These are phyloP conservation scores for Tulasnella sp. DNA, from an alignment of 768 basidiomycete species.

Conservation along the genomic window DNA sequence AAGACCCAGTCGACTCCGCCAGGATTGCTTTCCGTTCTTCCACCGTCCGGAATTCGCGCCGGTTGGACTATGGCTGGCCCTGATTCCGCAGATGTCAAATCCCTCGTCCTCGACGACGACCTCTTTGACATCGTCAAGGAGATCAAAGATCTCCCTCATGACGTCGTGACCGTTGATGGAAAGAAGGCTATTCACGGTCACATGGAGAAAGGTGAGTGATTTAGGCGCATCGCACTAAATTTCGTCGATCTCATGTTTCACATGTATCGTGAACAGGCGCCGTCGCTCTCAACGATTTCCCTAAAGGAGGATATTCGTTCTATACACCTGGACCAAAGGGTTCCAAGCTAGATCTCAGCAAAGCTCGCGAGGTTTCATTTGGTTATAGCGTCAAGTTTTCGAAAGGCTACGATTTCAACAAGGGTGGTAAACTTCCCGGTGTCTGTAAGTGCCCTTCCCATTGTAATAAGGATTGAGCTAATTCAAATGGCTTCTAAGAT, in stretches of 20 bases:
- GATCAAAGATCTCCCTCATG: conserved; percentile 47
- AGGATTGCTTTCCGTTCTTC: conserved; percentile 6
- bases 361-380: conserved; percentile 43
- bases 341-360: conserved; percentile 53
- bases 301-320: conserved; percentile 61
- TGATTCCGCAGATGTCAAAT: background rate
- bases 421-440: conserved; percentile 74
- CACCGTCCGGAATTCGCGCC: background rate
- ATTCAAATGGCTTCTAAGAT: conserved; percentile 44
- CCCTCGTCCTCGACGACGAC: background rate
- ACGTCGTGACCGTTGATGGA: conserved; percentile 55
- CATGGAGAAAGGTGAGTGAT: conserved; percentile 32
- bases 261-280: background rate
- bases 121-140: conserved; percentile 41
- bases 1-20: background rate
- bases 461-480: background rate
- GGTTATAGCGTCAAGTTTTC: conserved; percentile 70
- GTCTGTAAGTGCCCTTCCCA: conserved; percentile 53
- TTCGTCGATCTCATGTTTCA: background rate
- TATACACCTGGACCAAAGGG: conserved; percentile 66
- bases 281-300: background rate
- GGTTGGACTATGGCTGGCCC: background rate
- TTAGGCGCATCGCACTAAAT: too few relatives aligned
- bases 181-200: conserved; percentile 40
- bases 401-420: conserved; percentile 62